phyloP scores from a whole-genome alignment of 2,329 filamentous ascomycete species.

The Colletotrichum nymphaeae region DNA sequence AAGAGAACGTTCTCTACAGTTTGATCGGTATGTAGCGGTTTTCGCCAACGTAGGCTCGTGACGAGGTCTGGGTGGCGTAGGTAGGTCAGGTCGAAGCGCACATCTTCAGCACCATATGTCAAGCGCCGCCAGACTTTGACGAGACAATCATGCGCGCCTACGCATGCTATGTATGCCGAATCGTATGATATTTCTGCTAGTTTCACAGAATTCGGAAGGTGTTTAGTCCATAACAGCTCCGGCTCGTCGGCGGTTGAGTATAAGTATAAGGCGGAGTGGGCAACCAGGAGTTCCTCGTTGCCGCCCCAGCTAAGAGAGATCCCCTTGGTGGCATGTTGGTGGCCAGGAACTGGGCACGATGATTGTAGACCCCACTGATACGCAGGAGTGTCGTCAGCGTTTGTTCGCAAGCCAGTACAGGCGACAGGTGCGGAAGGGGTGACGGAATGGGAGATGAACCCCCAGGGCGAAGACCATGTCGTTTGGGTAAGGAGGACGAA shows the following conservation, averaged over 20 bases:
- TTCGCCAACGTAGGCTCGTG: constrained; percentile 88
- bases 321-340: constrained; percentile 49
- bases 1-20: constrained; percentile 89
- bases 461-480: not conserved
- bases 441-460: not conserved
- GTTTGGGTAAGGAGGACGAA: not conserved
- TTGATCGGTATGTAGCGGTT: constrained; percentile 81
- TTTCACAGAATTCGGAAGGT: constrained; percentile 78
- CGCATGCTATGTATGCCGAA: constrained; percentile 86
- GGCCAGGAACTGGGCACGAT: constrained; percentile 59
- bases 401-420: not conserved
- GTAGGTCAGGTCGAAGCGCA: constrained; percentile 91
- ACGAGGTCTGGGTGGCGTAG: constrained; percentile 85
- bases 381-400: not conserved
- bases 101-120: constrained; percentile 84
- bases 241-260: constrained; percentile 66
- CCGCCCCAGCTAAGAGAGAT: constrained; percentile 83
- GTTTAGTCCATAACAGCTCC: constrained; percentile 77
- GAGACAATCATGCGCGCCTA: constrained; percentile 81
- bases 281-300: constrained; percentile 85
- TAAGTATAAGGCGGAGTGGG: constrained; percentile 76
- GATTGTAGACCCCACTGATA: constrained; percentile 73
- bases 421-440: not conserved
- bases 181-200: constrained; percentile 87
- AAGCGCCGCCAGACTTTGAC: constrained; percentile 94